phyloP scores from a whole-genome alignment of 805 yeast genomes.

The Hyphopichia homilentoma region DNA sequence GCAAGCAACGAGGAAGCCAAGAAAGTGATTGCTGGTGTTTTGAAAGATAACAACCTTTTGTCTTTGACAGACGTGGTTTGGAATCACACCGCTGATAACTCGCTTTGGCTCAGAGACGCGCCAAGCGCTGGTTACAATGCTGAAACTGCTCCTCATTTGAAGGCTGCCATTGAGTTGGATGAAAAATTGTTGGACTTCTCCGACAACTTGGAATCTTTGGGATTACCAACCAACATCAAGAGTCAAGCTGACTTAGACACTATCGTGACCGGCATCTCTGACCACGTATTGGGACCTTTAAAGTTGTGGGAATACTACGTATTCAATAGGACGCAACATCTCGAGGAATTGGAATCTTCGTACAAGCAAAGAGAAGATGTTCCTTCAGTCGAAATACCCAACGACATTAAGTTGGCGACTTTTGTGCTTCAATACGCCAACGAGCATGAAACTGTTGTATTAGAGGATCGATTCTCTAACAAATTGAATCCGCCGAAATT shows the following conservation, averaged over 20 bases:
- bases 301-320: conserved; percentile 89
- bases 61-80: conserved; percentile 89
- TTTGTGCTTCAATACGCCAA: conserved; percentile 44
- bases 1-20: conserved; percentile 50
- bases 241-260: conserved; percentile 51
- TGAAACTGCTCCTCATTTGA: conserved; percentile 85
- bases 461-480: conserved; percentile 52
- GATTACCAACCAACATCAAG: conserved; percentile 57
- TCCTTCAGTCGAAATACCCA: conserved; percentile 41
- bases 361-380: conserved; percentile 13
- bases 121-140: conserved; percentile 90
- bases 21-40: conserved; percentile 45
- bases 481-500: conserved; percentile 48
- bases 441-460: conserved; percentile 38
- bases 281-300: conserved; percentile 61
- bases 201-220: conserved; percentile 47
- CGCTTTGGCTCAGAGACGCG: conserved; percentile 77
- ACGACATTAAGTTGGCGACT: conserved; percentile 42
- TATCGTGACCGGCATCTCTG: conserved; percentile 65
- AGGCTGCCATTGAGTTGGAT: conserved; percentile 82
- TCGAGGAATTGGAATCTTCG: conserved; percentile 41
- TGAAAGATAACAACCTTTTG: conserved; percentile 56
- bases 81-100: conserved; percentile 92
- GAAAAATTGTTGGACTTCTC: conserved; percentile 64
- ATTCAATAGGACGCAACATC: conserved; percentile 47